phyloP scores from a whole-genome alignment of 2,329 filamentous ascomycete species.

The Gremmenia infestans region DNA sequence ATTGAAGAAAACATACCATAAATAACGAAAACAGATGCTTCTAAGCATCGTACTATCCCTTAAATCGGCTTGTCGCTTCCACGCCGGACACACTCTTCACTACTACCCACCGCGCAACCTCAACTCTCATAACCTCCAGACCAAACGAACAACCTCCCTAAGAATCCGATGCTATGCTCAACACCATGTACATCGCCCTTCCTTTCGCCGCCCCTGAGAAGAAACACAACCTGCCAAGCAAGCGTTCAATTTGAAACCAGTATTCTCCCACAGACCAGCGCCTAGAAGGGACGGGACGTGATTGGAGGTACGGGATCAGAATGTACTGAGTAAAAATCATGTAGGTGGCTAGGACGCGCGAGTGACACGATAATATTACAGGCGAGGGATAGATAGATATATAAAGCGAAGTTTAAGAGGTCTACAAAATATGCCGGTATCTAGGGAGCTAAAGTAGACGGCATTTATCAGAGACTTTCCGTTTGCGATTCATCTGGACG shows the following conservation, averaged over 20 bases:
- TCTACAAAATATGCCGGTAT: conserved; percentile 16
- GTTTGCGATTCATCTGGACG: conserved; percentile 31
- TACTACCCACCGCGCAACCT: no score
- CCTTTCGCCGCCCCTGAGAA: conserved; percentile 15
- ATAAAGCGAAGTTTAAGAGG: conserved; percentile 39
- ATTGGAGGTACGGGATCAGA: conserved; percentile 31
- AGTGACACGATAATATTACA: conserved; percentile 51
- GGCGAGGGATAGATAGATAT: conserved; percentile 43
- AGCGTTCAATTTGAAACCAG: conserved; percentile 41
- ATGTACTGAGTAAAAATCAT: conserved; percentile 44
- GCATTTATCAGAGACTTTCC: conserved; percentile 22
- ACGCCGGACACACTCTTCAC: no score
- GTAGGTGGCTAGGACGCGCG: conserved; percentile 48
- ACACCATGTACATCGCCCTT: conserved; percentile 12
- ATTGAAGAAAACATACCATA: no score
- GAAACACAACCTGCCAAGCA: conserved; percentile 28
- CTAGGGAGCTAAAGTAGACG: conserved; percentile 21
- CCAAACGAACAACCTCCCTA: no score
- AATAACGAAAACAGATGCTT: no score
- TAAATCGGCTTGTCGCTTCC: no score
- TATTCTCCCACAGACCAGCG: conserved; percentile 40
- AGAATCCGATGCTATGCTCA: not conserved
- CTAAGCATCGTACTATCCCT: no score
- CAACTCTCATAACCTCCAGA: no score
- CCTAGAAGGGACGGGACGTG: conserved; percentile 35